A percentile compares a stretch with the other conserved stretches of the same genome.
phyloP scores from a whole-genome alignment of 257 asterid genomes.

The Cordia subcordata region DNA sequence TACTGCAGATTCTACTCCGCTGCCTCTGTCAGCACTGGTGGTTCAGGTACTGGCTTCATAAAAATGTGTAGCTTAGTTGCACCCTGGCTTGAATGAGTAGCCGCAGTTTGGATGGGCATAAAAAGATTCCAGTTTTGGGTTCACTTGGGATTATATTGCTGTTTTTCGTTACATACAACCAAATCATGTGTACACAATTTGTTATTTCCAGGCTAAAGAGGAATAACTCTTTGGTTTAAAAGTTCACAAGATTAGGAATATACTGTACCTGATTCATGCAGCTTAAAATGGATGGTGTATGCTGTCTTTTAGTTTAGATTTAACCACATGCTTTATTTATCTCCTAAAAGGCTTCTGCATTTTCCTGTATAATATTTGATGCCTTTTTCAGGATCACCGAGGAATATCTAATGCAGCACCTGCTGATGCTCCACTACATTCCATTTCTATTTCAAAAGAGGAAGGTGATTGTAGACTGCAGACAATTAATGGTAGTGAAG shows the following conservation, averaged over 20 bases:
- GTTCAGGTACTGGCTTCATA: conserved; percentile 55
- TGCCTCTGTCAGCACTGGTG: conserved; percentile 75
- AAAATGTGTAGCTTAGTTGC: conserved; percentile 1
- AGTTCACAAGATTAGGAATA: neutral
- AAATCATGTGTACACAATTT: conserved; percentile 1
- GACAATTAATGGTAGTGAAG: conserved; percentile 42
- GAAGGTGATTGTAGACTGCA: conserved; percentile 35
- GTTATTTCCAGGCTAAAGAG: neutral
- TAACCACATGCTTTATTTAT: conserved; percentile 10
- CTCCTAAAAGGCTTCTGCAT: neutral
- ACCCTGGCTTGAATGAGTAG: neutral
- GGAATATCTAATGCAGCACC: conserved; percentile 99
- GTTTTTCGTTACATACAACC: too few relatives aligned
- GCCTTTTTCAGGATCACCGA: conserved; percentile 67
- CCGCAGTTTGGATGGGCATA: neutral
- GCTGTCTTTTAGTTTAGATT: too few relatives aligned
- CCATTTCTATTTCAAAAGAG: conserved; percentile 43
- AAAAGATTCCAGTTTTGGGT: neutral
- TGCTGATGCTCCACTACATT: conserved; percentile 72
- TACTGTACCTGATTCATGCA: neutral
- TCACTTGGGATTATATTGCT: too few relatives aligned
- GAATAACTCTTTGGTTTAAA: neutral
- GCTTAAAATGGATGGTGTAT: too few relatives aligned
- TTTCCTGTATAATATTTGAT: conserved; percentile 10
- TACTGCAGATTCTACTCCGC: conserved; percentile 44